Percentiles rank a stretch among this genome's conserved stretches.
Conservation (phyloP, 805 yeast genomes). For the Kurtzmaniella cleridarum region DNA sequence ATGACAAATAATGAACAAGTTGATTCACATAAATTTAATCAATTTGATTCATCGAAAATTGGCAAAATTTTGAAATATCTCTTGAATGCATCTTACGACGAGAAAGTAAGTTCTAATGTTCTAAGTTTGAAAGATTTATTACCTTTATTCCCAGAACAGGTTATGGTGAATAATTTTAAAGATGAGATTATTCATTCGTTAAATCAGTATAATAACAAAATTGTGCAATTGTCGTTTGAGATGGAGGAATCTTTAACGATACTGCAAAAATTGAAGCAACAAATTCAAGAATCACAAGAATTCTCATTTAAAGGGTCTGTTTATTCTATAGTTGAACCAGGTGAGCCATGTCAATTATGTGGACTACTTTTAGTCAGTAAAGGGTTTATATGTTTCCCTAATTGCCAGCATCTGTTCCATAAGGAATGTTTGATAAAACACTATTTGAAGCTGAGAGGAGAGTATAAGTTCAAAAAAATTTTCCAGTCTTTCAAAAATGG, state of each 20-base stretch:
- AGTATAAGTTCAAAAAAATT: conserved; percentile 59
- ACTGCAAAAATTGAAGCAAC: conserved; percentile 50
- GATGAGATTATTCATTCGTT: conserved; percentile 78
- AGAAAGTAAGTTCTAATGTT: conserved; percentile 19
- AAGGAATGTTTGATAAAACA: conserved; percentile 74
- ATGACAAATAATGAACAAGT: conserved; percentile 3
- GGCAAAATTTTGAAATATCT: conserved; percentile 26
- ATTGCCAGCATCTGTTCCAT: conserved; percentile 84
- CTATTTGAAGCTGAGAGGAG: conserved; percentile 54
- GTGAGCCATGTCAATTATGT: conserved; percentile 76
- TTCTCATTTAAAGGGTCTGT: conserved; percentile 30
- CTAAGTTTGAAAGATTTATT: conserved; percentile 74
- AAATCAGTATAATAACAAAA: conserved; percentile 62
- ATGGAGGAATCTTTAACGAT: conserved; percentile 70
- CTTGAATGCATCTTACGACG: conserved; percentile 22
- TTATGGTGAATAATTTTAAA: conserved; percentile 75
- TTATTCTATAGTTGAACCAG: conserved; percentile 70
- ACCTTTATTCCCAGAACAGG: conserved; percentile 79
- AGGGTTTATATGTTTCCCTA: conserved; percentile 74
- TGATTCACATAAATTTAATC: not conserved
- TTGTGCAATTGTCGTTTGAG: conserved; percentile 62
- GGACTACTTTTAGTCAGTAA: conserved; percentile 62
- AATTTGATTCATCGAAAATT: conserved; percentile 11
- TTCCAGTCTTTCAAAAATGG: conserved; percentile 50
- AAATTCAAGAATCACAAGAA: conserved; percentile 45